Percentiles rank a stretch among this genome's conserved stretches.
These are phyloP conservation scores for Canavalia ensiformis DNA, from an alignment of 306 rosid genomes.

Conservation along the genomic window DNA sequence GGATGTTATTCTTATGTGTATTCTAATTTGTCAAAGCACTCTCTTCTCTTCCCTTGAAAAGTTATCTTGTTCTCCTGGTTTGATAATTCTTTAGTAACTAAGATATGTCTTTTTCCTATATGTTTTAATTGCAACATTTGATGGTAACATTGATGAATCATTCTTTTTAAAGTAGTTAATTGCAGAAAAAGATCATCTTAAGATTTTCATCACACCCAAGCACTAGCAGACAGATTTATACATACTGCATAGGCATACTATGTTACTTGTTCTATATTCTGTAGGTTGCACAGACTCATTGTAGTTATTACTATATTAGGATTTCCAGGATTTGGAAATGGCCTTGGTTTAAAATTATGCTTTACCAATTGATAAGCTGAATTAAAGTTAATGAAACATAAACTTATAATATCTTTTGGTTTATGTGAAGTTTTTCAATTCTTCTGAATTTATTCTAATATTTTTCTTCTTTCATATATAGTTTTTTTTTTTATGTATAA, in stretches of 20 bases:
- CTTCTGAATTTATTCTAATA: slow-evolving; percentile 24
- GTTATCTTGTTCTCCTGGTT: neutral
- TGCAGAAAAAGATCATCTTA: slow-evolving; percentile 10
- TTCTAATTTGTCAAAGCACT: slow-evolving; percentile 8
- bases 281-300: slow-evolving; percentile 12
- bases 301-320: neutral
- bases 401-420: slow-evolving; percentile 6
- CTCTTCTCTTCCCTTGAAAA: slow-evolving; percentile 12
- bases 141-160: slow-evolving; percentile 9
- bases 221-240: slow-evolving; percentile 1
- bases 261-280: slow-evolving; percentile 13
- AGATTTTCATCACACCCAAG: slow-evolving; percentile 21
- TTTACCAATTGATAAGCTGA: slow-evolving; percentile 18
- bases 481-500: slow-evolving; percentile 27
- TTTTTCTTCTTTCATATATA: slow-evolving; percentile 30
- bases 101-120: neutral
- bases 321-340: slow-evolving; percentile 30
- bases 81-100: slow-evolving; percentile 24
- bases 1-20: slow-evolving; percentile 9
- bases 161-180: slow-evolving; percentile 32
- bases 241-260: neutral
- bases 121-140: slow-evolving; percentile 29
- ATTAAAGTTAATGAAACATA: slow-evolving; percentile 2
- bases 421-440: slow-evolving; percentile 30
- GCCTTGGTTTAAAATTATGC: neutral